Conservation (phyloP, 176 grass and related monocot genomes). For the Raddia distichophylla region DNA sequence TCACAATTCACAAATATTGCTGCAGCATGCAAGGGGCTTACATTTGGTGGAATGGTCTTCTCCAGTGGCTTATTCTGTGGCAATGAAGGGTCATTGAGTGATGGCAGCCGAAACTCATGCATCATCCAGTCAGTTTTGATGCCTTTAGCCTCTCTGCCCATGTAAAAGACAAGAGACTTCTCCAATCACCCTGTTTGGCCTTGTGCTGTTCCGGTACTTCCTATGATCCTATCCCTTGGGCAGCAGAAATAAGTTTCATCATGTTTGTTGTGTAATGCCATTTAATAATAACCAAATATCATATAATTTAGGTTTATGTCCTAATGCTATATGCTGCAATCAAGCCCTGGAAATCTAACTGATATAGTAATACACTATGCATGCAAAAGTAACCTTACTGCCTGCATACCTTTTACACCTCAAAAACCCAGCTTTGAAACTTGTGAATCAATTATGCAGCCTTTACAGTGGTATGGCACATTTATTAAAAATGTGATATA, state of each 20-base stretch:
- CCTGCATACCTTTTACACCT: background rate
- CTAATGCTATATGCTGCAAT: background rate
- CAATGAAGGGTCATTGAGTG: conserved; percentile 59
- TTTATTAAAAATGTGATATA: background rate
- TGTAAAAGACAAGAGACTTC: conserved; percentile 98
- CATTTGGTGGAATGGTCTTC: conserved; percentile 83
- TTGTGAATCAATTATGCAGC: conserved; percentile 16
- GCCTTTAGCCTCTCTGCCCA: conserved; percentile 92
- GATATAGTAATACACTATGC: conserved; percentile 18
- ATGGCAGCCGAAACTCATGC: conserved; percentile 93
- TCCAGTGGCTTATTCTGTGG: conserved; percentile 74
- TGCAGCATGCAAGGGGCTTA: conserved; percentile 52
- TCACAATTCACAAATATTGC: conserved; percentile 20
- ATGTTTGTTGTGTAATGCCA: background rate
- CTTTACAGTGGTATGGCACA: background rate
- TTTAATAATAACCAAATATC: background rate
- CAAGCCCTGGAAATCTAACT: background rate
- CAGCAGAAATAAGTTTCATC: conserved; percentile 39
- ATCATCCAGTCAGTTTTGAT: conserved; percentile 99
- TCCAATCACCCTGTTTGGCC: conserved; percentile 89
- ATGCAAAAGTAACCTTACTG: background rate
- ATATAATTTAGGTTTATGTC: background rate
- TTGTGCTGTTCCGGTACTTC: conserved; percentile 93
- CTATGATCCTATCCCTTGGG: conserved; percentile 94
- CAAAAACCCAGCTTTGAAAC: background rate